Conservation (phyloP, 2,329 filamentous ascomycete species). For the Penicillium vulpinum region DNA sequence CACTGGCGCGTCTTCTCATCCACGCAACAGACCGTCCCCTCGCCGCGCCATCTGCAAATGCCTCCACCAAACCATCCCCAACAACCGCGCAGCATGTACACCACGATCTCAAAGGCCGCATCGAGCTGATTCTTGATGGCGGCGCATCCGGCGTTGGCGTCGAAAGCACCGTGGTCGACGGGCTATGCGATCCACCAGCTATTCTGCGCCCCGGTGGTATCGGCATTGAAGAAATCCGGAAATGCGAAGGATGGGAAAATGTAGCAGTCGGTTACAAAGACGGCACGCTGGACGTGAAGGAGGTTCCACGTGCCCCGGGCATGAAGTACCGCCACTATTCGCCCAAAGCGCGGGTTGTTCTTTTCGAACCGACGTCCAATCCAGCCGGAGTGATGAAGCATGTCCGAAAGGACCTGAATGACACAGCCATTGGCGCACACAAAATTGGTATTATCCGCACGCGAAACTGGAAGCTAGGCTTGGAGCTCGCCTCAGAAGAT, state of each 20-base stretch:
- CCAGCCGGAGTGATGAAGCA: conserved; percentile 30
- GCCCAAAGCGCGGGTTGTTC: conserved; percentile 78
- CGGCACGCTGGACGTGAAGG: conserved; percentile 63
- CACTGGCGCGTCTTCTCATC: conserved; percentile 86
- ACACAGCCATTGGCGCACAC: conserved; percentile 30
- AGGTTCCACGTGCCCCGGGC: conserved; percentile 77
- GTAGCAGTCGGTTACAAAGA: conserved; percentile 79
- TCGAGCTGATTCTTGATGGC: conserved; percentile 85
- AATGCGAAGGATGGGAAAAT: conserved; percentile 76
- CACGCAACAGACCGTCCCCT: conserved; percentile 74
- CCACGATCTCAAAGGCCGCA: conserved; percentile 78
- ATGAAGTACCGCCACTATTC: conserved; percentile 99
- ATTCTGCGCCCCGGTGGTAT: conserved; percentile 86
- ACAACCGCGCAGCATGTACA: conserved; percentile 87
- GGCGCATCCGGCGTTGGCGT: conserved; percentile 85
- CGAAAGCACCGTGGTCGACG: conserved; percentile 95
- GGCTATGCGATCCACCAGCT: conserved; percentile 74
- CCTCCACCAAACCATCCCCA: conserved; percentile 87
- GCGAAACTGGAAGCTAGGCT: conserved; percentile 35
- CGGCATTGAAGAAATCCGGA: conserved; percentile 73
- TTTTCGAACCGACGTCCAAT: conserved; percentile 66
- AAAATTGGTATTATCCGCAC: conserved; percentile 45
- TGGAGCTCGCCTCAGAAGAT: conserved; percentile 27
- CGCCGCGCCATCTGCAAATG: conserved; percentile 91
- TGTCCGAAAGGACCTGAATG: conserved; percentile 35